Percentiles rank a stretch among this genome's conserved stretches.
Evolutionary conservation across 352 stramenopile genomes (phyloP).

Genomic region (Phytophthora quininea): DNA sequence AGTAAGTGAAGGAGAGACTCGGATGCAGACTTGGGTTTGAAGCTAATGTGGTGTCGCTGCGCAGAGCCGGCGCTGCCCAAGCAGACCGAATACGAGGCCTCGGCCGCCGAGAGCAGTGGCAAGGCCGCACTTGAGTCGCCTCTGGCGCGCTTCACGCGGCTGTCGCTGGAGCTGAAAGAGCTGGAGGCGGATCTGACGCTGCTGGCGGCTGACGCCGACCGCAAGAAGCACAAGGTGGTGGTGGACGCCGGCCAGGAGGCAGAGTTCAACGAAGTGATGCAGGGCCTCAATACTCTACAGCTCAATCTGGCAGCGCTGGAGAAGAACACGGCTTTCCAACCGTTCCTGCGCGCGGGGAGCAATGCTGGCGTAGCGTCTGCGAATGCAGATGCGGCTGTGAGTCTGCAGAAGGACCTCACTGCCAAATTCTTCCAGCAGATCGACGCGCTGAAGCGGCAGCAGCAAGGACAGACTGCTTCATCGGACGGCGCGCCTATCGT

Average conservation of each 20-base stretch:
- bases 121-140: constrained; percentile 59
- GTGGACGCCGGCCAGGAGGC: constrained; percentile 72
- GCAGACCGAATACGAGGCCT: constrained; percentile 62
- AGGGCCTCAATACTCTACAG: constrained; percentile 63
- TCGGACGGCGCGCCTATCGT: constrained; percentile 51
- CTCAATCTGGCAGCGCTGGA: constrained; percentile 67
- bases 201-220: constrained; percentile 43
- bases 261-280: constrained; percentile 69
- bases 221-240: constrained; percentile 57
- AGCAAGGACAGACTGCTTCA: constrained; percentile 27
- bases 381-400: constrained; percentile 51
- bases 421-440: constrained; percentile 78
- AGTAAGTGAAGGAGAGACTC: constrained; percentile 39
- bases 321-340: constrained; percentile 58
- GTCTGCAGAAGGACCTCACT: constrained; percentile 72
- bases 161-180: constrained; percentile 75
- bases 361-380: constrained; percentile 3
- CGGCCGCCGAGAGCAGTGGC: constrained; percentile 17
- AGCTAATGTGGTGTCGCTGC: constrained; percentile 1
- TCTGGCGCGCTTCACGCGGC: constrained; percentile 69
- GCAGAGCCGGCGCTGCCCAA: constrained; percentile 53
- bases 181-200: constrained; percentile 68
- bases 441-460: constrained; percentile 54
- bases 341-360: constrained; percentile 47
- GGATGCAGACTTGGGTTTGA: neutral